phyloP scores from a whole-genome alignment of 495 filamentous ascomycete species.

The Chaetomium cochliodes region DNA sequence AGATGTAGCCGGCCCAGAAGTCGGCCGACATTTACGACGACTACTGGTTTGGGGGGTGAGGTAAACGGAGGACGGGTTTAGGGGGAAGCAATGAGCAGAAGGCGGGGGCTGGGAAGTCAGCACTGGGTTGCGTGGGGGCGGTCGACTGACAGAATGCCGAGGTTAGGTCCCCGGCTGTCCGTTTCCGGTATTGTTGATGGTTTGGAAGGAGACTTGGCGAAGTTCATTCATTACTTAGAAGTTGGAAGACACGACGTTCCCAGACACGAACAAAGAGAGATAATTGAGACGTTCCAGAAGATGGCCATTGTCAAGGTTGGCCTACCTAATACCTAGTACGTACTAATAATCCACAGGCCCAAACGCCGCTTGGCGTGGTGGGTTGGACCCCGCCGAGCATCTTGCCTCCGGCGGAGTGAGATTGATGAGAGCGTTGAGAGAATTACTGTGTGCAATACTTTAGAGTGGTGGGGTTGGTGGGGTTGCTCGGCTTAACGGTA shows the following conservation, averaged over 20 bases:
- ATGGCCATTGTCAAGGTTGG: too few relatives aligned
- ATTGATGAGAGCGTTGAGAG: not conserved
- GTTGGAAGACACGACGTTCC: not conserved
- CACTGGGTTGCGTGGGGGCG: not conserved
- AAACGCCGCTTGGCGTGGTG: too few relatives aligned
- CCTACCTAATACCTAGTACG: too few relatives aligned
- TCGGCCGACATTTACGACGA: conserved; percentile 64
- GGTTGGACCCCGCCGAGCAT: too few relatives aligned
- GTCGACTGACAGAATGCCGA: not conserved
- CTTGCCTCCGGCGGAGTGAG: too few relatives aligned
- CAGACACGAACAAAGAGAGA: not conserved
- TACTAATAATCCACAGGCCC: too few relatives aligned
- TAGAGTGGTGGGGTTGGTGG: conserved; percentile 3
- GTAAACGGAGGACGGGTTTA: not conserved
- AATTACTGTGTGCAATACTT: not conserved
- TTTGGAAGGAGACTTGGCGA: not conserved
- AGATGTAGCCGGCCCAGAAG: conserved; percentile 85
- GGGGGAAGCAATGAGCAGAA: not conserved
- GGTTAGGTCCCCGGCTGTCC: not conserved
- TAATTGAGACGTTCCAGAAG: too few relatives aligned
- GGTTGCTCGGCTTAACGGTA: not conserved
- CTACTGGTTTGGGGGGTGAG: not conserved
- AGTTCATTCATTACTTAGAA: not conserved
- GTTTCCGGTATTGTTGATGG: not conserved
- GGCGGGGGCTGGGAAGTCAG: not conserved